Base-by-base conservation (phyloP, 2,329 filamentous ascomycete genomes). In the Clarireedia monteithiana region DNA sequence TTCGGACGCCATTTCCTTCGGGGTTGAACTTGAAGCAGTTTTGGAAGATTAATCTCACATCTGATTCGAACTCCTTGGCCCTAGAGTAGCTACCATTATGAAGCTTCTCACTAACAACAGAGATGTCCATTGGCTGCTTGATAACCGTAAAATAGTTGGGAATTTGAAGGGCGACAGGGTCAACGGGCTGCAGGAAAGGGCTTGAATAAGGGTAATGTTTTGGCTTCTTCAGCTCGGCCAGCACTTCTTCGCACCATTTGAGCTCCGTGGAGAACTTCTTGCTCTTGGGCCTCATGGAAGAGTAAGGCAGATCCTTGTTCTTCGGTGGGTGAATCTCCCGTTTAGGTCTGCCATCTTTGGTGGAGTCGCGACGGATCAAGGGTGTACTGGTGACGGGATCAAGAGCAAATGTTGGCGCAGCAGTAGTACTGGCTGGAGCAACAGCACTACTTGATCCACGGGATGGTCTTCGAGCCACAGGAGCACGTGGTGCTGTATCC, bases 11-110 rank as follows among this genome's bases (percentile, higher is more conserved):
- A 60, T 95, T 90, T 7, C 83, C 85, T 0, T 80, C 75, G n/a
- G 84, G 82, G 64, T 99, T 99, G 79, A 97, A 99, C 60, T 86
- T 86, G 75, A 84, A 90, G 71, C 92, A 96, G 70, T 99, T 99
- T 63, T 82, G 79, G 66, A 96, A 86, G 63, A 97, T 91, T 56
- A 91, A 80, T 49, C 84, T 81, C 54, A 96, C 82, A 66, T 95
- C 91, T 57, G 80, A 80, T 67, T 95, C 88, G 64, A 97, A 90
- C 47, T 96, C 91, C 70, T 90, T 91, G 1, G 89, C 79, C 56
- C 80, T 89, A 62, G 83, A 80, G 67, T 97, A 97, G 55, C 90
- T 82, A 26, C 91, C 90, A 12, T 77, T 77, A 63, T 86, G 83
- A 42, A 96, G 77, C 72, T 95, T 95, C 44, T 79, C 78, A 38